Conservation (phyloP, 2,329 filamentous ascomycete species). For the Pseudogymnoascus verrucosus region DNA sequence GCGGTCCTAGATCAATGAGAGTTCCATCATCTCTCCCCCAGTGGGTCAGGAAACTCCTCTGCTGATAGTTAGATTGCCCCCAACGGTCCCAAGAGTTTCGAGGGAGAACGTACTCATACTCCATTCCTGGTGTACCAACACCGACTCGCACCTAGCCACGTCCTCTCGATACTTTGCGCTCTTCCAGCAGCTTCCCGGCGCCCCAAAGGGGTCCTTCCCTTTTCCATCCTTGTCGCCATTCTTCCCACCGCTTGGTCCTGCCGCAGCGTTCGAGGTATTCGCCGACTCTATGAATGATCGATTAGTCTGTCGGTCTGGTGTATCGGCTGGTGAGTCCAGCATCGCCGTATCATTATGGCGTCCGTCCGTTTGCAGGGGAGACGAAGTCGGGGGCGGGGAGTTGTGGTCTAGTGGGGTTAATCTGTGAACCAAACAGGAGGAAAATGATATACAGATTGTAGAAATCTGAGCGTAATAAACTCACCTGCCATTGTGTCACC, state of each 20-base stretch:
- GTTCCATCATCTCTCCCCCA: neutral
- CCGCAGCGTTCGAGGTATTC: neutral
- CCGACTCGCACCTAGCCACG: slow-evolving; percentile 40
- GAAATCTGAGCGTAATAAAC: neutral
- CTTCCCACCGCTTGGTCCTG: slow-evolving; percentile 11
- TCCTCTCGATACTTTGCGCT: slow-evolving; percentile 51
- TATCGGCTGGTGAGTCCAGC: slow-evolving; percentile 7
- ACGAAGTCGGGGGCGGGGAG: slow-evolving; percentile 6
- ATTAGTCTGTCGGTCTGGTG: neutral
- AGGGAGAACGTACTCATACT: slow-evolving; percentile 33
- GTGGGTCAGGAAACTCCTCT: neutral
- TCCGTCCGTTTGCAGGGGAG: neutral
- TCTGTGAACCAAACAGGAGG: neutral
- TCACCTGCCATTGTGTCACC: neutral
- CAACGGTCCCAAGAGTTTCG: neutral
- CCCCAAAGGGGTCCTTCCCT: slow-evolving; percentile 27
- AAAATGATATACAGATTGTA: neutral
- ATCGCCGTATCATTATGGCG: slow-evolving; percentile 5
- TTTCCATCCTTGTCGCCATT: slow-evolving; percentile 14
- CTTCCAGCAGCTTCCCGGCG: slow-evolving; percentile 44
- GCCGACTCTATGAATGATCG: neutral
- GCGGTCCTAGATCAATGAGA: neutral
- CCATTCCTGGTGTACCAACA: slow-evolving; percentile 44
- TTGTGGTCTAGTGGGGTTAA: slow-evolving; percentile 6
- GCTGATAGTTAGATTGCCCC: neutral